Percentiles rank a stretch among this genome's conserved stretches.
Conservation (phyloP, 768 basidiomycete species). For the Strobilomyces dryophilus region DNA sequence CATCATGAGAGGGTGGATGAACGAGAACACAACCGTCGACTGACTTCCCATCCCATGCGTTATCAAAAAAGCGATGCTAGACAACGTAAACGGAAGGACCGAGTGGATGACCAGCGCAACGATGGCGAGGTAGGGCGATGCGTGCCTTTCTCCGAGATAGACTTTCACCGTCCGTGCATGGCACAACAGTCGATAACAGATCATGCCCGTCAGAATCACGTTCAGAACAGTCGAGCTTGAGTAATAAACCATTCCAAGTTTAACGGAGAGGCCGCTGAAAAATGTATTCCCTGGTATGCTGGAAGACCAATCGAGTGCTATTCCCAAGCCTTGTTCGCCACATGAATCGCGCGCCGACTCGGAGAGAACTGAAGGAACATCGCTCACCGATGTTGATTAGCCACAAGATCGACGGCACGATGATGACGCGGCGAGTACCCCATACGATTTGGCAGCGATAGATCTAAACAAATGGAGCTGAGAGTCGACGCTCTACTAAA, state of each 20-base stretch:
- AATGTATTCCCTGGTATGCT: constrained; percentile 3
- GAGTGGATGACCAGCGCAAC: not conserved
- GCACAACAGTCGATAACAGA: constrained; percentile 4
- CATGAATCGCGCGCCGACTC: not conserved
- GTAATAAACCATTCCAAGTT: constrained; percentile 4
- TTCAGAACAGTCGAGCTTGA: constrained; percentile 7
- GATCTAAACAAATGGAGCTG: constrained; percentile 30
- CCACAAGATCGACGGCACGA: constrained; percentile 16
- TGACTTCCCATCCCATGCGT: not conserved
- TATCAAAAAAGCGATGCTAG: not conserved
- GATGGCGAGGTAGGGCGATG: constrained; percentile 1
- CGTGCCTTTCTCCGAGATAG: not conserved
- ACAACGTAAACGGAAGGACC: not conserved
- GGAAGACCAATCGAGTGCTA: not conserved
- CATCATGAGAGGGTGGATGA: not conserved
- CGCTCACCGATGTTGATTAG: constrained; percentile 9
- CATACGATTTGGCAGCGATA: constrained; percentile 36
- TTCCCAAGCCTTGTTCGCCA: constrained; percentile 7
- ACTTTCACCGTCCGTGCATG: not conserved
- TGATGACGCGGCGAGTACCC: constrained; percentile 13
- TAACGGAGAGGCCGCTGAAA: not conserved
- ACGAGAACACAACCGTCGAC: not conserved
- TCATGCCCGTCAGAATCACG: constrained; percentile 4
- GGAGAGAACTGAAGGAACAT: not conserved
- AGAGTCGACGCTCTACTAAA: too few species aligned